Evolutionary conservation across 2,329 filamentous ascomycete genomes (phyloP).

Genomic region (Penicillium italicum): DNA sequence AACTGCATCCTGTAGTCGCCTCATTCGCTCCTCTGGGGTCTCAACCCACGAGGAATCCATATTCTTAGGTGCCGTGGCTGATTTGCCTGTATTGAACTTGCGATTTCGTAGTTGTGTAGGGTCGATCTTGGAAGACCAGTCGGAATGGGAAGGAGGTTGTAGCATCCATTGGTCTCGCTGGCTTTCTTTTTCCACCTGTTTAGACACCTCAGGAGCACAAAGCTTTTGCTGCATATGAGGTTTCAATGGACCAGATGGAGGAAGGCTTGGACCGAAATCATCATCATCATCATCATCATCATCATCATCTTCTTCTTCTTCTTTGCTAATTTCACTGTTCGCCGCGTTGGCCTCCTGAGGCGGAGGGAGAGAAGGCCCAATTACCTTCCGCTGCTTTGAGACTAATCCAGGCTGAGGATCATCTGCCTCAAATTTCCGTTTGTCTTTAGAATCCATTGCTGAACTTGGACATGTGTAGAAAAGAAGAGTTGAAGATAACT

Average conservation of each 20-base stretch:
- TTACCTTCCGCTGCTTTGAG: conserved; percentile 41
- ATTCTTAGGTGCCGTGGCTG: conserved; percentile 42
- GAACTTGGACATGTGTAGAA: background rate
- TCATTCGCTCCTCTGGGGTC: conserved; percentile 81
- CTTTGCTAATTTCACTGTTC: conserved; percentile 24
- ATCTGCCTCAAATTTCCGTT: conserved; percentile 20
- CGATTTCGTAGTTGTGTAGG: conserved; percentile 78
- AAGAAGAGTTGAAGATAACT: background rate
- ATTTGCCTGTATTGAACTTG: conserved; percentile 73
- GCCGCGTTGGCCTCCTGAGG: conserved; percentile 30
- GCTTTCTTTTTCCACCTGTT: conserved; percentile 32
- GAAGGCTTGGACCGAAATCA: conserved; percentile 42
- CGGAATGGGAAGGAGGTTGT: conserved; percentile 58
- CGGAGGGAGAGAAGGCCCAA: conserved; percentile 56
- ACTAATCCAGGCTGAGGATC: background rate
- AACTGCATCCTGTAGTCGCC: conserved; percentile 74
- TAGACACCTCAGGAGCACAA: conserved; percentile 2
- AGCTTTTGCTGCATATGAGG: background rate
- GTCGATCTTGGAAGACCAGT: conserved; percentile 62
- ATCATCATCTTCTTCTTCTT: conserved; percentile 26
- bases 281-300: conserved; percentile 35
- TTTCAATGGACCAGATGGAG: conserved; percentile 20
- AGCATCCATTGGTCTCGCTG: conserved; percentile 86
- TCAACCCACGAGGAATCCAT: conserved; percentile 76
- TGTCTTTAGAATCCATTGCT: conserved; percentile 14